Evolutionary conservation across 1,139 yeast genomes (phyloP).

Genomic region (Yamadazyma dushanensis): DNA sequence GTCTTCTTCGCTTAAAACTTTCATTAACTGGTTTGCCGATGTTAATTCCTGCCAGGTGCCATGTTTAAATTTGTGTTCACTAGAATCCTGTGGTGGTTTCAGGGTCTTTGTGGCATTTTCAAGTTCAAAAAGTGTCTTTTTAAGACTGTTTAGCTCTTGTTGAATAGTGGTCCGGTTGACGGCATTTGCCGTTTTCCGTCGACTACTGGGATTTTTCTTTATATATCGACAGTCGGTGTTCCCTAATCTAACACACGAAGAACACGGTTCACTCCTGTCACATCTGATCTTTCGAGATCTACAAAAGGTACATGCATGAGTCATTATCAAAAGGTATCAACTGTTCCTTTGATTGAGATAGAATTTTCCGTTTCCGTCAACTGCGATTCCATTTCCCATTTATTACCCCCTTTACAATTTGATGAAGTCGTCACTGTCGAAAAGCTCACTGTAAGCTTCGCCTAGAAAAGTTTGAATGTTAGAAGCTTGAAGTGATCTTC

Average conservation of each 20-base stretch:
- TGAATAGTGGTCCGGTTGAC: background rate
- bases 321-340: too few species aligned
- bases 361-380: background rate
- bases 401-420: slow-evolving; percentile 7
- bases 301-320: slow-evolving; percentile 14
- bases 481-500: slow-evolving; percentile 84
- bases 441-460: slow-evolving; percentile 56
- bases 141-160: background rate
- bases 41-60: too few species aligned
- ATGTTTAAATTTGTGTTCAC: too few species aligned
- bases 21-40: too few species aligned
- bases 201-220: background rate
- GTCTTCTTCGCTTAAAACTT: slow-evolving; percentile 5
- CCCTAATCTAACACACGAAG: slow-evolving; percentile 14
- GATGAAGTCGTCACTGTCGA: slow-evolving; percentile 24
- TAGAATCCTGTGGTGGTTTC: too few species aligned
- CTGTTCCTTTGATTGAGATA: background rate
- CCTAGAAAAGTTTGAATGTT: slow-evolving; percentile 73
- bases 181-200: slow-evolving; percentile 4
- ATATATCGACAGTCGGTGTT: slow-evolving; percentile 1
- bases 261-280: slow-evolving; percentile 14
- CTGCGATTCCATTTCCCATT: background rate
- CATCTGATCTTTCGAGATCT: slow-evolving; percentile 15
- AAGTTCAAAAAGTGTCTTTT: background rate
- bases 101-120: background rate